Evolutionary conservation across 176 grass and related monocot genomes (phyloP), one percentile per base, ranked within the genome.

Genomic region (Zoysia japonica): DNA sequence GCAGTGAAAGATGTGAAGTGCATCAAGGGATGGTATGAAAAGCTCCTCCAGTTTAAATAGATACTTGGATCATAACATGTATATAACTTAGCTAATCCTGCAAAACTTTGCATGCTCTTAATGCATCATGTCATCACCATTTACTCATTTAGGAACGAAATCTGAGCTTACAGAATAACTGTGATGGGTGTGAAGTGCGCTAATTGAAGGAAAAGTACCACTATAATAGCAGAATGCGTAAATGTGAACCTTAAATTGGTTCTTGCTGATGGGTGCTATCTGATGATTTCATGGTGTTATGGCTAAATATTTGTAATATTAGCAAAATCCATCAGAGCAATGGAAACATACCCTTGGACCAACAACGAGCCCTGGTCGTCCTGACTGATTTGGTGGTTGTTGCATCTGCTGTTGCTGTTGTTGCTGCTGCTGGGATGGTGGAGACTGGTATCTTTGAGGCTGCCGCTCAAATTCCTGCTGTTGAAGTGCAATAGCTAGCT

Each of bases 381-480:
- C 84, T 19, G 96, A 82, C 68, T 83, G 96, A 77, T 63, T 75
- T 16, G 75, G 83, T 45, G 72, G 15, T 5, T 85, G 83, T 10
- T 89, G 85, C 5, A 16, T 38, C 45, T 70, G 91, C 17, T 60
- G 44, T 20, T 59, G 55, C 10, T 65, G 82, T 16, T 28, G 28
- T 28, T 28, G 28, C 28, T 28, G 85, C 47, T 85, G 89, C 13
- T 71, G 83, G 7, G 47, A 78, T n/a, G 82, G 37, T 71, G 82
- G 49, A 60, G 87, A 35, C 35, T 78, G 80, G 3, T 81, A 59
- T 15, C 67, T 83, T 65, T 82, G 85, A 65, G 82, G 76, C 63
- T 92, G 89, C 49, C 90, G 86, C 61, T 89, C 77, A 89, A 95
- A 93, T 76, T 99, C 96, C 75, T 99, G 88, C 64, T 99, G 92